These are phyloP conservation scores for Cercophora scortea DNA, from an alignment of 495 filamentous ascomycete species.

Conservation along the genomic window DNA sequence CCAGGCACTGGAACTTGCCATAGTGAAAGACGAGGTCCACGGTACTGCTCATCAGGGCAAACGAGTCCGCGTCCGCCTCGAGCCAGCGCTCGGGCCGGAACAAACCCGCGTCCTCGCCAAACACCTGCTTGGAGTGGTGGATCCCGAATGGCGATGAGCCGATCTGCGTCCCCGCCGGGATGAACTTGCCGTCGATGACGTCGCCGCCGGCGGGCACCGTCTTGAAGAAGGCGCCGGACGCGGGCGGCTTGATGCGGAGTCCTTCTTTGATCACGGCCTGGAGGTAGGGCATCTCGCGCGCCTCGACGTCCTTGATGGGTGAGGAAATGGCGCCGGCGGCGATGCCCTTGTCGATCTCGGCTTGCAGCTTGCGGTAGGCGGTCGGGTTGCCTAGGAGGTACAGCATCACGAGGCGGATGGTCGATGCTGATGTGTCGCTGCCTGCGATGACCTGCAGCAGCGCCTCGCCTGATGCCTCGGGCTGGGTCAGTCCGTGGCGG, in stretches of 20 bases:
- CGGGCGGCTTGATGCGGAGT: conserved; percentile 36
- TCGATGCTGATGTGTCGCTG: conserved; percentile 54
- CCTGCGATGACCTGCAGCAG: conserved; percentile 47
- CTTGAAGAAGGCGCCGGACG: conserved; percentile 26
- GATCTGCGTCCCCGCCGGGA: conserved; percentile 48
- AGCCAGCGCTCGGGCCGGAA: conserved; percentile 53
- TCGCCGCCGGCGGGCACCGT: conserved; percentile 46
- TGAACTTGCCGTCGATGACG: conserved; percentile 35
- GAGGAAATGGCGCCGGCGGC: conserved; percentile 24
- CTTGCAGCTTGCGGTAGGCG: conserved; percentile 45
- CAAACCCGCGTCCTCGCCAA: conserved; percentile 37
- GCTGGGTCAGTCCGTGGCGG: conserved; percentile 17
- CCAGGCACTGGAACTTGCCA: conserved; percentile 37
- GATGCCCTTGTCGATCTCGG: conserved; percentile 44
- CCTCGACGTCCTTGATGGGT: conserved; percentile 31
- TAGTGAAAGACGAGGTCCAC: conserved; percentile 34
- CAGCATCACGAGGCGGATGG: conserved; percentile 44
- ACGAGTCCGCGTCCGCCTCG: conserved; percentile 25
- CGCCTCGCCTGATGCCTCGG: conserved; percentile 27
- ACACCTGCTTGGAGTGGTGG: conserved; percentile 27
- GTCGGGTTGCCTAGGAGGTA: conserved; percentile 37
- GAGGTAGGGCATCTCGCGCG: conserved; percentile 33
- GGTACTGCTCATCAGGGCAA: conserved; percentile 28
- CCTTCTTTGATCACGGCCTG: conserved; percentile 46
- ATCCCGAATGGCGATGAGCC: conserved; percentile 37